phyloP scores from a whole-genome alignment of 2,329 filamentous ascomycete species.

The Exophiala mesophila region DNA sequence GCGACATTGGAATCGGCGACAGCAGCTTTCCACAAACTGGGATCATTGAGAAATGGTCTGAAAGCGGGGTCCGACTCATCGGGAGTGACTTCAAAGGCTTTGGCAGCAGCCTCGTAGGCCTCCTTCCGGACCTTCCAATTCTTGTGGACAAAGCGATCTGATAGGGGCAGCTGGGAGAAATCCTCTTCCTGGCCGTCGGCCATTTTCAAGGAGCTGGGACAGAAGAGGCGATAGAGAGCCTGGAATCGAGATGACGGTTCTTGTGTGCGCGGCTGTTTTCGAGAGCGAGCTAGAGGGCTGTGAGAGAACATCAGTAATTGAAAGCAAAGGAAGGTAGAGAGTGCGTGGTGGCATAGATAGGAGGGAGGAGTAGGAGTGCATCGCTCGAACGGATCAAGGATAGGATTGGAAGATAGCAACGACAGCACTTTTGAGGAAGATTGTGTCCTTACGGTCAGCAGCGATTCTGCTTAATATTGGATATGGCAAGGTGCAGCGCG shows the following conservation, averaged over 20 bases:
- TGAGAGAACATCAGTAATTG: constrained; percentile 25
- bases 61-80: constrained; percentile 84
- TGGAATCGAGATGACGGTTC: constrained; percentile 11
- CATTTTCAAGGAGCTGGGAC: constrained; percentile 30
- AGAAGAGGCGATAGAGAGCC: constrained; percentile 21
- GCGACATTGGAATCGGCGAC: constrained; percentile 94
- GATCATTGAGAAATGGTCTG: constrained; percentile 78
- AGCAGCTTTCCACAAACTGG: constrained; percentile 83
- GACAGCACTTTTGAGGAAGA: no score
- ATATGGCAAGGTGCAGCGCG: no score
- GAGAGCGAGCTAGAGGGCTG: constrained; percentile 18
- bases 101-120: constrained; percentile 87
- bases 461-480: no score
- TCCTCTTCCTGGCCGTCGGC: constrained; percentile 39
- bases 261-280: not conserved
- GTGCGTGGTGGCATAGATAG: no score
- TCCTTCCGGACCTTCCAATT: constrained; percentile 96
- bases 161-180: constrained; percentile 39
- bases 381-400: no score
- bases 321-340: no score
- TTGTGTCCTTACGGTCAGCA: no score
- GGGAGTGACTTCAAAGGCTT: constrained; percentile 77
- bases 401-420: no score
- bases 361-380: no score
- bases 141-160: constrained; percentile 46